Evolutionary conservation across 2,329 filamentous ascomycete genomes (phyloP), one percentile per base, ranked within the genome.

Genomic region (Botrytis tulipae): DNA sequence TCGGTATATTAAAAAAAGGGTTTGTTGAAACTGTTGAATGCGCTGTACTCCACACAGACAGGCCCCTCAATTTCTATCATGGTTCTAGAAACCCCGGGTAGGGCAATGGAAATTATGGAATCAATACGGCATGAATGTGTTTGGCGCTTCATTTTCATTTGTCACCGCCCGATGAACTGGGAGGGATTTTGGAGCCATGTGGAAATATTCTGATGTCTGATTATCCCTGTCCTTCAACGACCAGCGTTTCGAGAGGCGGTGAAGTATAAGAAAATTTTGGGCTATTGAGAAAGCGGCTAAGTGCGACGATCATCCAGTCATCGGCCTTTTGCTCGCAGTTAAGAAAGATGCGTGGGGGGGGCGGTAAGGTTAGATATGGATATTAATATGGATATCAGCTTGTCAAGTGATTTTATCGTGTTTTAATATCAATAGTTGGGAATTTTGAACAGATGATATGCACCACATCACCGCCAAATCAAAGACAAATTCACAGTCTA

Each of bases 171-270:
- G 25, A 29, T 60, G 59, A 69, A 59, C 54, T 73, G 71, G 68
- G 67, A 54, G 16, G 12, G 42, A 40, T 65, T 46, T 7, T 20
- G 57, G 46, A 70, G 51, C 51, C 68, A 69, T 72, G 63, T 37
- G 57, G 68, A 57, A 61, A 48, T 70, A 57, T 61, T 37, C 51
- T 54, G 60, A 29, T 72, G 74, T 74, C 73, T 73, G 46, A 72
- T 68, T 54, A 74, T 71, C 76, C 76, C 65, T 68, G 75, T 74
- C 62, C 73, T 71, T 75, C 74, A 65, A 75, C 76, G 60, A 68
- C 73, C 62, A 75, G 71, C 71, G 76, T 77, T 76, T 77, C 74
- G 73, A 66, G 65, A 57, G 40, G 65, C 65, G 65, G 65, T 68
- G 65, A 68, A 32, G 65, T 14, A 22, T 4, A 42, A 72, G 29